These are phyloP conservation scores for Whalleya microplaca DNA, from an alignment of 2,329 filamentous ascomycete genomes.

Conservation along the genomic window DNA sequence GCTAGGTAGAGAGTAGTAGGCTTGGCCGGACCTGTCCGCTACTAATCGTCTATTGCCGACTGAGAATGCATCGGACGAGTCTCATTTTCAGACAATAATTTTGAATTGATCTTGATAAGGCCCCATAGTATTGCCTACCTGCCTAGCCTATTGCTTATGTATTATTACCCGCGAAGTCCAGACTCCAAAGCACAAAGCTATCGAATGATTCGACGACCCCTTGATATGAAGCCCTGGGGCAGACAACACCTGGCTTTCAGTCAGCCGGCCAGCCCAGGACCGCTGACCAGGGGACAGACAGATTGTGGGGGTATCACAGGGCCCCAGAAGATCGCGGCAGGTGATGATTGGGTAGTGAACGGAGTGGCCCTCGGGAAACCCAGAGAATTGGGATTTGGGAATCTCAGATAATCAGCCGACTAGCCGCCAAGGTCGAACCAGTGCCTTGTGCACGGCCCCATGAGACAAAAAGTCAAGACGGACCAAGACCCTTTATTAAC, in stretches of 20 bases:
- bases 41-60: background rate
- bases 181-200: background rate
- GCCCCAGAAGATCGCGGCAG: slow-evolving; percentile 16
- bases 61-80: background rate
- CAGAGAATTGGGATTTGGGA: slow-evolving; percentile 26
- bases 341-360: slow-evolving; percentile 22
- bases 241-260: background rate
- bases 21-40: background rate
- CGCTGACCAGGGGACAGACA: background rate
- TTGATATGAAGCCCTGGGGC: background rate
- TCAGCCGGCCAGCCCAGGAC: background rate
- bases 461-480: background rate
- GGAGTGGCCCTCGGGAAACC: slow-evolving; percentile 18
- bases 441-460: background rate
- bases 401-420: slow-evolving; percentile 26
- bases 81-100: background rate
- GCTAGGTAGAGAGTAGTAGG: background rate
- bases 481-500: too few species aligned
- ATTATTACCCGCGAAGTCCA: background rate
- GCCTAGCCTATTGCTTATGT: background rate
- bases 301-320: slow-evolving; percentile 11
- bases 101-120: background rate
- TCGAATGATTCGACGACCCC: background rate
- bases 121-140: background rate
- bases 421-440: slow-evolving; percentile 15